Evolutionary conservation across 345 rosid genomes (phyloP).

Genomic region (Arabidopsis suecica): DNA sequence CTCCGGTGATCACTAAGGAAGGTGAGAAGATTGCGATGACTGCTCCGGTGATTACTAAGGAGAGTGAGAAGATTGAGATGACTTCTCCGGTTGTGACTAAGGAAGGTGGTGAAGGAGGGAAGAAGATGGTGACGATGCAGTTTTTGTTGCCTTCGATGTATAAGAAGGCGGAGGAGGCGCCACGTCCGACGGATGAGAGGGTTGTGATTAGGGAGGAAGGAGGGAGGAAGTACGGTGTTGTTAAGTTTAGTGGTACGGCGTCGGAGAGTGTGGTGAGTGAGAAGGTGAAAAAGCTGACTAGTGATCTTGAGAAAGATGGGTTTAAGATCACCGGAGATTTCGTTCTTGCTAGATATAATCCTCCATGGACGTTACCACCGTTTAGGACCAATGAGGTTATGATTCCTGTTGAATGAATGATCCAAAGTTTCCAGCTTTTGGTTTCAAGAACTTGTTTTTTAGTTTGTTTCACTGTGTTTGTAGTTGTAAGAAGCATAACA

Average conservation of each 20-base stretch:
- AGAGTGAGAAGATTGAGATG: conserved; percentile 74
- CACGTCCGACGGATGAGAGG: conserved; percentile 83
- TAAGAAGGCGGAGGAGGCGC: conserved; percentile 78
- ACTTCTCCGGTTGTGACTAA: conserved; percentile 84
- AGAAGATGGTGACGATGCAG: conserved; percentile 80
- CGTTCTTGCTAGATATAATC: conserved; percentile 83
- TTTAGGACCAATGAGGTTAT: conserved; percentile 81
- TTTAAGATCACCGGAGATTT: conserved; percentile 64
- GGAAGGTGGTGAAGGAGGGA: conserved; percentile 43
- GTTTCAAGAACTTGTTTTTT: conserved; percentile 8
- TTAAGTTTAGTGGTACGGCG: conserved; percentile 71
- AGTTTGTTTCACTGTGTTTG: conserved; percentile 2
- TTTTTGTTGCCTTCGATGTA: conserved; percentile 78
- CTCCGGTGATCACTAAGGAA: conserved; percentile 71
- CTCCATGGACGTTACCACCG: conserved; percentile 84
- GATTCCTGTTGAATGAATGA: conserved; percentile 70
- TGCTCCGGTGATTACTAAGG: conserved; percentile 78
- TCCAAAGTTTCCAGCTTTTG: conserved; percentile 17
- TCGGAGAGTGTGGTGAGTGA: conserved; percentile 65
- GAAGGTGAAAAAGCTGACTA: conserved; percentile 68
- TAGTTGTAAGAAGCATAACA: conserved; percentile 1
- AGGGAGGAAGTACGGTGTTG: conserved; percentile 75
- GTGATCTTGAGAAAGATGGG: conserved; percentile 76
- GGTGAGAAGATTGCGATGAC: conserved; percentile 86
- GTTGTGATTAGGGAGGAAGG: conserved; percentile 74